Evolutionary conservation across 2,329 filamentous ascomycete species (phyloP), one percentile per base, ranked within the genome.

Genomic region (Epichloe uncinata): DNA sequence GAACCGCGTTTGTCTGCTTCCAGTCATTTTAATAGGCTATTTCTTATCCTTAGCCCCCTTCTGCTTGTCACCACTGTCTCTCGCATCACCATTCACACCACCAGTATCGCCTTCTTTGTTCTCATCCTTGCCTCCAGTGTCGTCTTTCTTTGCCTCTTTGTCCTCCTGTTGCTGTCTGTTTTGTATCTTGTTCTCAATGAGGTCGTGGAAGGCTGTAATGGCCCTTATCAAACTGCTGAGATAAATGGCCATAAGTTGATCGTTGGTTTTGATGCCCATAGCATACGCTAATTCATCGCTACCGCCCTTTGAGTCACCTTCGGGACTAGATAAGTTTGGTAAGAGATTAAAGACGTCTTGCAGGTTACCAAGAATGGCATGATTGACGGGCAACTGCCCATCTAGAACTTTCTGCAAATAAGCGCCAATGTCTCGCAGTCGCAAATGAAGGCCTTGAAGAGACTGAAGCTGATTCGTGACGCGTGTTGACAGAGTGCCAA

Each of bases 161-260:
- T 98, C 93, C 64, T 97, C 93, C 63, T 94, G 86, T 67, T 94
- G 87, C 70, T 97, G 90, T 66, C 91, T 81, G 72, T 98, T 98
- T 73, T 97, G 91, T 58, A 97, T 96, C 79, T 98, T 98, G 75
- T 98, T 98, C 74, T 98, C 93, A 58, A 98, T 98, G 58, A 98
- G 73, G 66, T 98, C 93, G 68, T 98, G 93, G 83, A 97, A 98
- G 7, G 93, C 93, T 12, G 93, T 97, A 63, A 98, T 98, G 51
- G 93, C 93, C 54, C 93, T 81, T 69, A 98, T 97, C 73, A 97
- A 73, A 72, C 87, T 95, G 71, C 87, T 95, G 49, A 98, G 77
- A 69, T 98, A 98, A 66, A 98, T 97, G 48, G 90, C 82, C 87
- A 98, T 96, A 56, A 98, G 79, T 73, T 98, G 93, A 67, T 98